A percentile compares a stretch with the other conserved stretches of the same genome.
Conservation (phyloP, 2,329 filamentous ascomycete genomes). For the Leptographium lundbergii region DNA sequence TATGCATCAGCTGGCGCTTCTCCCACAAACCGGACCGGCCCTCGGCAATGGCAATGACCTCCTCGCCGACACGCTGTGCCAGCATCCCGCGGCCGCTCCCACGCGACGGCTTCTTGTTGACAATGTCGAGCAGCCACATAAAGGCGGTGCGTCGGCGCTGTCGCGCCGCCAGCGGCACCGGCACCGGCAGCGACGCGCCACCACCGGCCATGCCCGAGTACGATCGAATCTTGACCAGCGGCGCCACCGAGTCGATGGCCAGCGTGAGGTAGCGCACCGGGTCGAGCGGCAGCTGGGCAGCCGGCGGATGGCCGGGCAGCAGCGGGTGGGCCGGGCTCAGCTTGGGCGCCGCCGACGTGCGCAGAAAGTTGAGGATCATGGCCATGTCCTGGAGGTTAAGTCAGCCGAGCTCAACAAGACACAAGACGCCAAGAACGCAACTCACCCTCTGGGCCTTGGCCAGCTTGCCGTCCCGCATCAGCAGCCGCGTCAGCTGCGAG, state of each 20-base stretch:
- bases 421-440: slow-evolving; percentile 6
- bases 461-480: slow-evolving; percentile 89
- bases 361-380: slow-evolving; percentile 69
- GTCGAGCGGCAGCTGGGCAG: slow-evolving; percentile 72
- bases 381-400: slow-evolving; percentile 66
- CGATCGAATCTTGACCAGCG: slow-evolving; percentile 66
- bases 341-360: slow-evolving; percentile 69
- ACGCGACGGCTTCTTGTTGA: slow-evolving; percentile 61
- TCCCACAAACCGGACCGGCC: slow-evolving; percentile 79
- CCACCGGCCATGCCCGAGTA: slow-evolving; percentile 74
- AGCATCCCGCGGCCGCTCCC: slow-evolving; percentile 62
- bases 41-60: slow-evolving; percentile 79
- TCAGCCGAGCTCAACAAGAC: background rate
- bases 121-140: slow-evolving; percentile 79
- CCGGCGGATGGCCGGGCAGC: slow-evolving; percentile 63
- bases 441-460: slow-evolving; percentile 76
- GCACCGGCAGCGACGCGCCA: slow-evolving; percentile 72
- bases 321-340: slow-evolving; percentile 59
- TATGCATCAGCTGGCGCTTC: slow-evolving; percentile 63
- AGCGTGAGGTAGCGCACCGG: slow-evolving; percentile 81
- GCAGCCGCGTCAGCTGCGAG: slow-evolving; percentile 73
- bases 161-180: slow-evolving; percentile 59
- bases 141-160: slow-evolving; percentile 71
- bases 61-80: slow-evolving; percentile 67
- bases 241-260: slow-evolving; percentile 85